Evolutionary conservation across 2,329 filamentous ascomycete species (phyloP).

Genomic region (Thelonectria olida): DNA sequence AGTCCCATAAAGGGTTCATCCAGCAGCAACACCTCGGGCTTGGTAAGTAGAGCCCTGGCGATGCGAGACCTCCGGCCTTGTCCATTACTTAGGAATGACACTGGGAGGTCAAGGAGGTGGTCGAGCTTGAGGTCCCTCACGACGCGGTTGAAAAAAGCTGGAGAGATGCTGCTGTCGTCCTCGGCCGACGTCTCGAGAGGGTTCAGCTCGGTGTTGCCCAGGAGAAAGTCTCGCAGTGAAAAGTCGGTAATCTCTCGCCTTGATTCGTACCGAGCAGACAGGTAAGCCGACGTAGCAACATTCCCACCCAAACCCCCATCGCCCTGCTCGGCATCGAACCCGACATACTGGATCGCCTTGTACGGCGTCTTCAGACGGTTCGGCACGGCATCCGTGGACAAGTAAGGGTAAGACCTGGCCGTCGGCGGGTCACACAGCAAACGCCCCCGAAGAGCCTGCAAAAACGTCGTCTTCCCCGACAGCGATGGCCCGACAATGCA

Average conservation of each 20-base stretch:
- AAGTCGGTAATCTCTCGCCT: constrained; percentile 88
- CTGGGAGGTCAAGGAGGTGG: constrained; percentile 78
- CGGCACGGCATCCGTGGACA: constrained; percentile 70
- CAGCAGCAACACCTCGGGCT: constrained; percentile 83
- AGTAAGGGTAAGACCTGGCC: constrained; percentile 81
- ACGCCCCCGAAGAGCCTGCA: constrained; percentile 80
- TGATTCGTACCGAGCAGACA: constrained; percentile 92
- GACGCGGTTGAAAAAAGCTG: constrained; percentile 66
- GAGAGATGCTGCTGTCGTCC: constrained; percentile 59
- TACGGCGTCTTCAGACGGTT: constrained; percentile 65
- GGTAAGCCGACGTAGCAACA: constrained; percentile 77
- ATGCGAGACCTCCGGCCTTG: constrained; percentile 90
- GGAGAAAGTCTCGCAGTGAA: constrained; percentile 81
- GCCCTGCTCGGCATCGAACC: constrained; percentile 80
- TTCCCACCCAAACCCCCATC: constrained; percentile 60
- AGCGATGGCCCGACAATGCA: constrained; percentile 83
- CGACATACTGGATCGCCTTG: constrained; percentile 85
- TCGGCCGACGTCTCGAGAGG: constrained; percentile 58
- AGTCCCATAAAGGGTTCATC: constrained; percentile 98
- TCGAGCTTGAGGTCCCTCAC: constrained; percentile 75
- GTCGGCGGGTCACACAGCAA: constrained; percentile 79
- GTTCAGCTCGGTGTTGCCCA: constrained; percentile 86
- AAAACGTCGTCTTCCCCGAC: constrained; percentile 81
- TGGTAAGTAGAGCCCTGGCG: constrained; percentile 81
- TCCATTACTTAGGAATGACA: constrained; percentile 91